These are phyloP conservation scores for Auriscalpium orientale DNA, from an alignment of 768 basidiomycete species.

Conservation along the genomic window DNA sequence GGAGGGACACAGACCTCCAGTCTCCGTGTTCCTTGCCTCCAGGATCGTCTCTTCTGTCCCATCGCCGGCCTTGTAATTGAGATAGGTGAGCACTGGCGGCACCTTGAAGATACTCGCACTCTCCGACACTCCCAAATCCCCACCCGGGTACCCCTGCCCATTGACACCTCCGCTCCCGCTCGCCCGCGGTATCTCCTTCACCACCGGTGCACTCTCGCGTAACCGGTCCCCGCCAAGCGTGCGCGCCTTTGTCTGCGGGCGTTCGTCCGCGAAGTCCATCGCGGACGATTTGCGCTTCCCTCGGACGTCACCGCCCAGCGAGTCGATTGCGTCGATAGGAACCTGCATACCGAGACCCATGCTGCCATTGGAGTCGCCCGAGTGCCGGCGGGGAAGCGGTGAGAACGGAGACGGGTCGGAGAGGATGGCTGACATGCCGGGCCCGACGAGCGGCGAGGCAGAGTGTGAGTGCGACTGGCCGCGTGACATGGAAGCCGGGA, in stretches of 20 bases:
- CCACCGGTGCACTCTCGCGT: constrained; percentile 34
- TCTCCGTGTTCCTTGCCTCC: constrained; percentile 74
- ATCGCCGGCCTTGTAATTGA: constrained; percentile 46
- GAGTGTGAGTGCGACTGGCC: neutral
- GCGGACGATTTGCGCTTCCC: constrained; percentile 47
- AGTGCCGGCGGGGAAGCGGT: constrained; percentile 28
- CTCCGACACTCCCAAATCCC: constrained; percentile 5
- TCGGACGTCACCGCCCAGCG: constrained; percentile 21
- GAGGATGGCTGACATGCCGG: constrained; percentile 9
- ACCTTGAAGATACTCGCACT: constrained; percentile 14
- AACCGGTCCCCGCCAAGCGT: constrained; percentile 67
- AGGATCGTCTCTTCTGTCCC: constrained; percentile 62
- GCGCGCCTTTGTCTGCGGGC: constrained; percentile 28
- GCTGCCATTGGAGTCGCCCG: constrained; percentile 34
- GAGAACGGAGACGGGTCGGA: constrained; percentile 6
- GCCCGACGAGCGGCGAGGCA: constrained; percentile 9
- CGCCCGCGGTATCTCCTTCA: constrained; percentile 43
- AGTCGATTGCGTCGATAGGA: constrained; percentile 32
- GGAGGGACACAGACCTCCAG: constrained; percentile 37
- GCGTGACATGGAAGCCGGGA: neutral
- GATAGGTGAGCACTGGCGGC: constrained; percentile 42
- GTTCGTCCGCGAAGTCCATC: constrained; percentile 33
- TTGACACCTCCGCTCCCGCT: neutral
- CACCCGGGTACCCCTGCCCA: neutral
- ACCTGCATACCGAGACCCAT: constrained; percentile 52